Conservation (phyloP, 2,329 filamentous ascomycete species). For the Phyllosticta citriasiana region DNA sequence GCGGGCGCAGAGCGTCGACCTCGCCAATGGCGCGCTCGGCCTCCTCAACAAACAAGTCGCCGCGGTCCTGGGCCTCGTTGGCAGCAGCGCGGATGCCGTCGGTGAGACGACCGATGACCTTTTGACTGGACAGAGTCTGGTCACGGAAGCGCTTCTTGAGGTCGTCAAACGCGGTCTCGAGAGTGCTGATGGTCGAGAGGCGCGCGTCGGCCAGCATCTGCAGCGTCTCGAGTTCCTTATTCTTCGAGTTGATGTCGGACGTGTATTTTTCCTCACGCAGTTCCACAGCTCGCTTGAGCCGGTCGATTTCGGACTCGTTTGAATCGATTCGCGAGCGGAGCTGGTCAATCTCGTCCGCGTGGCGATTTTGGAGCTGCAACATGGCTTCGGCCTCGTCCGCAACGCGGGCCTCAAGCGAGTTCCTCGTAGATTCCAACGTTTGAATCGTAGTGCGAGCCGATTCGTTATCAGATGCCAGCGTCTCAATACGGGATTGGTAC, state of each 20-base stretch:
- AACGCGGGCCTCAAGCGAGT: slow-evolving; percentile 24
- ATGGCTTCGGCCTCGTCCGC: slow-evolving; percentile 25
- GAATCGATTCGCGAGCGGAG: slow-evolving; percentile 31
- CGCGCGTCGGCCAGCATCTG: slow-evolving; percentile 24
- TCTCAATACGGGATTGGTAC: slow-evolving; percentile 22
- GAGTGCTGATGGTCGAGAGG: slow-evolving; percentile 21
- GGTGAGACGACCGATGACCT: slow-evolving; percentile 23
- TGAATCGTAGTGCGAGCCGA: slow-evolving; percentile 12
- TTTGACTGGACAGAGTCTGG: slow-evolving; percentile 19
- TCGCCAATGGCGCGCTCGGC: slow-evolving; percentile 14
- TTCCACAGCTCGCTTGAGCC: slow-evolving; percentile 21
- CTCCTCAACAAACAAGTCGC: neutral
- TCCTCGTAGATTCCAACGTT: slow-evolving; percentile 19
- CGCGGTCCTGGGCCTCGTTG: slow-evolving; percentile 18
- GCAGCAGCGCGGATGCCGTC: slow-evolving; percentile 20
- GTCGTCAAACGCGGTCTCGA: slow-evolving; percentile 22
- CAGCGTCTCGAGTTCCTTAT: slow-evolving; percentile 24
- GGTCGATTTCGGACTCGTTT: slow-evolving; percentile 28
- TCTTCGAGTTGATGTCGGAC: slow-evolving; percentile 18
- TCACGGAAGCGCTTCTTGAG: slow-evolving; percentile 23
- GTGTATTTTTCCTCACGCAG: slow-evolving; percentile 18
- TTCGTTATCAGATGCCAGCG: slow-evolving; percentile 14
- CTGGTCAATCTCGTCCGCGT: slow-evolving; percentile 25
- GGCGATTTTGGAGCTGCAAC: slow-evolving; percentile 23
- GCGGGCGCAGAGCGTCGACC: slow-evolving; percentile 24